These are phyloP conservation scores for Solanum peruvianum DNA, from an alignment of 257 asterid genomes.

Conservation along the genomic window DNA sequence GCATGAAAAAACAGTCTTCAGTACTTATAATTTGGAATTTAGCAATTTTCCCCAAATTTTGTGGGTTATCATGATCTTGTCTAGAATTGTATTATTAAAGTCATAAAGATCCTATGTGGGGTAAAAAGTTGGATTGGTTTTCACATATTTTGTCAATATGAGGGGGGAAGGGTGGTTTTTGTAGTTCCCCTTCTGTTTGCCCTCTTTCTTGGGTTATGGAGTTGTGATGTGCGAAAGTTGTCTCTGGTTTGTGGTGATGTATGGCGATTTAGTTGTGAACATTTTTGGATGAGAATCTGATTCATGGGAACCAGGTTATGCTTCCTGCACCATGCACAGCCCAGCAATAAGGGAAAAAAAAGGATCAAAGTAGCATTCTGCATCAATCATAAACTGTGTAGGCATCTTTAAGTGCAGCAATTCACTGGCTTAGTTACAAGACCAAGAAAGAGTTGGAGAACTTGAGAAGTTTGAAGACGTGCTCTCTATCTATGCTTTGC, in stretches of 20 bases:
- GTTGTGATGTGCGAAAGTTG: background rate
- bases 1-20: background rate
- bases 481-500: background rate
- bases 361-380: background rate
- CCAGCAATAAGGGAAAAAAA: background rate
- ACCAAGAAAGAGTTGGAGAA: background rate
- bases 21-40: background rate
- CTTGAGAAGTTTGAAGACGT: background rate
- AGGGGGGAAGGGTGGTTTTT: background rate
- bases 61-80: background rate
- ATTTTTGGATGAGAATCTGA: background rate
- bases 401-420: background rate
- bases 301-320: background rate
- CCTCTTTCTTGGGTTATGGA: background rate
- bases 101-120: background rate
- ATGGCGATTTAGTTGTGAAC: background rate
- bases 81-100: background rate
- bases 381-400: background rate
- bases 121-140: background rate
- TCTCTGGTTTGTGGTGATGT: background rate
- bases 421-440: background rate
- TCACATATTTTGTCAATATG: background rate
- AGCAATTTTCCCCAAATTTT: background rate
- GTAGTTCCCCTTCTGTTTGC: background rate
- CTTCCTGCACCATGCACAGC: background rate